Evolutionary conservation across 192 early-diverging fungal genomes (phyloP).

Genomic region (Backusella luteola): DNA sequence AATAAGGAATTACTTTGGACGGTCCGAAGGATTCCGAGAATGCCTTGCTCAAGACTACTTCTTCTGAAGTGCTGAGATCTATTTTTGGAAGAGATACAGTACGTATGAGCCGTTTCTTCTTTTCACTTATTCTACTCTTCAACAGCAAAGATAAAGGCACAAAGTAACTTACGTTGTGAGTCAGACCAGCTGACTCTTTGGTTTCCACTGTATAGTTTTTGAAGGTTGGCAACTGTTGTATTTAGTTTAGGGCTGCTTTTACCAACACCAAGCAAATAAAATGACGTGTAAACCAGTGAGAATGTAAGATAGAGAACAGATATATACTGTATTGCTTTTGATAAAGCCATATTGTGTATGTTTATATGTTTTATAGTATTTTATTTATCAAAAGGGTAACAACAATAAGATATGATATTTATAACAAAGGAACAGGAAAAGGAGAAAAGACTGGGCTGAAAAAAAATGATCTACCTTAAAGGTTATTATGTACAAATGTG

Average conservation of each 20-base stretch:
- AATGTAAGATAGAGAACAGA: conserved; percentile 23
- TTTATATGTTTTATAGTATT: neutral
- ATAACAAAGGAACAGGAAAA: neutral
- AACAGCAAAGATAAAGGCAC: neutral
- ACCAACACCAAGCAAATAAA: conserved; percentile 6
- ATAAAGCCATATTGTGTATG: neutral
- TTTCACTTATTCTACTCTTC: neutral
- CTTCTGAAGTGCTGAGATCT: conserved; percentile 33
- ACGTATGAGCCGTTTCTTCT: neutral
- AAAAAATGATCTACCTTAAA: neutral
- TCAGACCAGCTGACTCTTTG: conserved; percentile 8
- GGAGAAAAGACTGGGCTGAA: neutral
- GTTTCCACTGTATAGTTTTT: neutral
- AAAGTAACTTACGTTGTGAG: neutral
- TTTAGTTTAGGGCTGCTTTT: neutral
- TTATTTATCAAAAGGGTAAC: neutral
- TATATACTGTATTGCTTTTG: conserved; percentile 18
- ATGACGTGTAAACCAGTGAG: conserved; percentile 30
- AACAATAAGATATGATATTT: neutral
- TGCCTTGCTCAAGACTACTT: conserved; percentile 50
- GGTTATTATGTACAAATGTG: neutral
- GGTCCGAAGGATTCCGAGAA: conserved; percentile 55
- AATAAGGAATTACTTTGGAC: conserved; percentile 54
- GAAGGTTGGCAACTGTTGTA: neutral
- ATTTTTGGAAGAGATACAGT: neutral